Conservation (phyloP, 2,329 filamentous ascomycete genomes). For the Drechslerella coelobrocha region DNA sequence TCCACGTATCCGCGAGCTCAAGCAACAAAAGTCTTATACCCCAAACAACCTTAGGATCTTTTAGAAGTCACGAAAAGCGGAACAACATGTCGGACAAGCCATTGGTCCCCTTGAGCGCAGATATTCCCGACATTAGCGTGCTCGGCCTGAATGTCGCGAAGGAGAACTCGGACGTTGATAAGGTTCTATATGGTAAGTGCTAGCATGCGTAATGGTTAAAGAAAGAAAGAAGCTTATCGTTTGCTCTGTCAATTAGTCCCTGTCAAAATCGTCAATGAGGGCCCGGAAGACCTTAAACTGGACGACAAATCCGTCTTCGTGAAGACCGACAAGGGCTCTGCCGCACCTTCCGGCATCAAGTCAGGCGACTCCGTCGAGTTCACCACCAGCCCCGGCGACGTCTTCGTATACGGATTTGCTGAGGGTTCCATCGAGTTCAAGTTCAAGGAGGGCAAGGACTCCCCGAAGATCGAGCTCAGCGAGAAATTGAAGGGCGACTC, state of each 20-base stretch:
- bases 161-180: too few relatives aligned
- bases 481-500: constrained; percentile 33
- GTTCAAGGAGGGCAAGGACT: constrained; percentile 30
- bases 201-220: too few relatives aligned
- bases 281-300: constrained; percentile 3
- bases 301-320: constrained; percentile 12
- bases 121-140: too few relatives aligned
- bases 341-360: neutral
- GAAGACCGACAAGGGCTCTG: constrained; percentile 3
- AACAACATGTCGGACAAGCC: too few relatives aligned
- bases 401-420: neutral
- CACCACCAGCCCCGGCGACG: constrained; percentile 27
- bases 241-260: neutral
- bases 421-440: constrained; percentile 25
- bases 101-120: too few relatives aligned
- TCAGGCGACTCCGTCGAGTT: constrained; percentile 8
- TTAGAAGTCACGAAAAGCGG: too few relatives aligned
- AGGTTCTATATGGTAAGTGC: too few relatives aligned
- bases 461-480: constrained; percentile 44
- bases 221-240: neutral
- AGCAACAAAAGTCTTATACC: too few relatives aligned
- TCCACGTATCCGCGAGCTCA: neutral
- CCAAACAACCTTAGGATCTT: too few relatives aligned
- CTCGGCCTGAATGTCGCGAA: too few relatives aligned
- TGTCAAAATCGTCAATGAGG: neutral